Conservation (phyloP, 208 protist genomes). For the Leishmania turanica region DNA sequence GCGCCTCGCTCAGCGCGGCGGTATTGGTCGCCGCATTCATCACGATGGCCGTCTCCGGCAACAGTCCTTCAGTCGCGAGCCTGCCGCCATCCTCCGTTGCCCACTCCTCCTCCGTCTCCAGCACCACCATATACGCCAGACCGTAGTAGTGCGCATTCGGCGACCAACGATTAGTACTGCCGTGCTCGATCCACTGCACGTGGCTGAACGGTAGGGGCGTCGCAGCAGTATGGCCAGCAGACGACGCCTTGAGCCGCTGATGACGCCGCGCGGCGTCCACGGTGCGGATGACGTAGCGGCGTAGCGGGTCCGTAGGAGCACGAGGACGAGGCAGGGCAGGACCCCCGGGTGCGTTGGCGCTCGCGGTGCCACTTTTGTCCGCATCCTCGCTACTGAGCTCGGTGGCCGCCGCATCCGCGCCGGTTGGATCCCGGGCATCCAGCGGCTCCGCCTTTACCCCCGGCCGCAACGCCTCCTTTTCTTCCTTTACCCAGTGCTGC, state of each 20-base stretch:
- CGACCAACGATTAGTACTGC: conserved; percentile 59
- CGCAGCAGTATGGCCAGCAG: conserved; percentile 38
- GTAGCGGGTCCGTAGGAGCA: conserved; percentile 16
- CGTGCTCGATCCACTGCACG: conserved; percentile 30
- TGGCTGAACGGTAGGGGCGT: conserved; percentile 22
- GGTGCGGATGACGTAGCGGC: conserved; percentile 24
- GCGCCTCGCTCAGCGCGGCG: conserved; percentile 4
- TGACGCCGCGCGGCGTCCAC: conserved; percentile 23
- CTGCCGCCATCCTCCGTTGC: conserved; percentile 10
- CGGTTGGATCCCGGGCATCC: background rate
- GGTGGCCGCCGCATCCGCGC: background rate
- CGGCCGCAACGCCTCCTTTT: background rate
- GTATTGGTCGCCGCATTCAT: background rate
- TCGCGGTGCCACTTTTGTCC: background rate
- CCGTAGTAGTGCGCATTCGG: conserved; percentile 66
- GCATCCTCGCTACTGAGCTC: background rate
- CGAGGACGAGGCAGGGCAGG: background rate
- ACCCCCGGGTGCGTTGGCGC: background rate
- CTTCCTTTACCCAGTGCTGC: conserved; percentile 16
- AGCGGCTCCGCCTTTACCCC: background rate
- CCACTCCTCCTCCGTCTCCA: conserved; percentile 32
- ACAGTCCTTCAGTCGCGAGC: conserved; percentile 19
- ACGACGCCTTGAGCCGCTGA: background rate
- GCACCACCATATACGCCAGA: conserved; percentile 62
- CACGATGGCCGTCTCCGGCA: conserved; percentile 16